Conservation (phyloP, 306 rosid genomes). For the peach (Prunus persica) region Prunus_persica_NCBIv2 NC_034009.1:37870001-37870500, state of each 20-base stretch:
- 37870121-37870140: neutral
- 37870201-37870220: neutral
- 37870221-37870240: no score
- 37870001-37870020: neutral
- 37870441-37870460: no score
- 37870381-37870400: accelerated
- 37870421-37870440: no score
- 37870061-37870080: neutral
- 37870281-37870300: neutral
- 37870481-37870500: no score
- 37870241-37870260: neutral
- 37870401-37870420: no score
- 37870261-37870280: neutral
- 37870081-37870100: neutral
- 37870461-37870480: no score
- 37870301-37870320: neutral
- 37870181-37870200: neutral
- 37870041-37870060: neutral
- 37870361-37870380: no score
- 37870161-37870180: neutral
- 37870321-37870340: neutral
- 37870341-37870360: neutral
- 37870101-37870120: neutral
- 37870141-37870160: constrained; percentile 10
- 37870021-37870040: neutral